Evolutionary conservation across 2,329 filamentous ascomycete genomes (phyloP), one percentile per base, ranked within the genome.

Genomic region (Diaporthe citriasiana): DNA sequence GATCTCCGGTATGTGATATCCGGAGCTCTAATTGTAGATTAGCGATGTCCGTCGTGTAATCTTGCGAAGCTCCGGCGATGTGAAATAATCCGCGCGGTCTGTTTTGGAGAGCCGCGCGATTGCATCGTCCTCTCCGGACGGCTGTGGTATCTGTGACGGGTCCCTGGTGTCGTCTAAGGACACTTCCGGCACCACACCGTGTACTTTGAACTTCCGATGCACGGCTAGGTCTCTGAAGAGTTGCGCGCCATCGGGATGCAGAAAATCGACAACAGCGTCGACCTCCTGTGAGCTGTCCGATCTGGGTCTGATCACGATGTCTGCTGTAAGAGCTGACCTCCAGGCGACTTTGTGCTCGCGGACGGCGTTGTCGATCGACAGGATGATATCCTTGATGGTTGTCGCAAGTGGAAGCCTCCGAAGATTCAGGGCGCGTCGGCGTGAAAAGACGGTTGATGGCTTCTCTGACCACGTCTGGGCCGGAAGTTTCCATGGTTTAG

Each of bases 1-100:
- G 45, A 53, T 68, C 19, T 53, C 63, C 33, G 47, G 9, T 53
- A 53, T 68, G 30, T 33, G 35, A 71, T 38, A 53, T 53, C 45
- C 47, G 25, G 7, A 53, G 33, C 19, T 53, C 25, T 33, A 53
- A 55, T 53, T 42, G 30, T 71, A 71, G 35, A 63, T 33, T 22
- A 71, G 27, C 12, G 4, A 8, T 27, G 33, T 63, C 70, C 47
- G 57, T 8, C 56, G 70, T 35, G 35, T 47, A 53, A 71, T 4
- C 47, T 51, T 55, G 17, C 56, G 70, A 19, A 25, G 45, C 19
- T 25, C 25, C n/a, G 25, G 19, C 10, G 56, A 63, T 7, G 3
- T 13, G 35, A 55, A 55, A 27, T 42, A 63, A 12, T 63, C 35
- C 35, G 7, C 10, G 22, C 56, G 56, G 22, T 65, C 70, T 55